Conservation (phyloP, 164 flowering plant species). For the Platanus orientalis region DNA sequence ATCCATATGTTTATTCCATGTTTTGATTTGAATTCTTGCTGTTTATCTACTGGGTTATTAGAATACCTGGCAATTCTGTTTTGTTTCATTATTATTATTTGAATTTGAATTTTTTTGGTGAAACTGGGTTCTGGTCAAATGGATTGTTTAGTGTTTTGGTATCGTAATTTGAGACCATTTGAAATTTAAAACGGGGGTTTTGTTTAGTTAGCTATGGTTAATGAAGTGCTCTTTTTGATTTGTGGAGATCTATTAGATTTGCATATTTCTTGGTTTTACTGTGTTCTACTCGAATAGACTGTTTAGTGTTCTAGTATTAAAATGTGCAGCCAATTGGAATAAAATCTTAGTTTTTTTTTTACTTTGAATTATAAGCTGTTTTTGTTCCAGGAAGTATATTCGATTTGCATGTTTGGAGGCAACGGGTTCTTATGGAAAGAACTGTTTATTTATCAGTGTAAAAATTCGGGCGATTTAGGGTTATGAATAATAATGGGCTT, state of each 20-base stretch:
- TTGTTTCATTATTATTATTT: background rate
- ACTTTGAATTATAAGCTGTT: too few species aligned
- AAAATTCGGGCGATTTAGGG: too few species aligned
- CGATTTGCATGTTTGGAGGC: too few species aligned
- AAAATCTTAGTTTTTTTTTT: too few species aligned
- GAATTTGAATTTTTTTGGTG: background rate
- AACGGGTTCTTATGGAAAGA: too few species aligned
- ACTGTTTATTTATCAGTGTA: too few species aligned
- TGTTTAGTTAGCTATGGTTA: background rate
- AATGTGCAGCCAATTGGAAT: too few species aligned
- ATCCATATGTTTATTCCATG: background rate
- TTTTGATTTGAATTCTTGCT: background rate
- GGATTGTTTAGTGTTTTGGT: background rate
- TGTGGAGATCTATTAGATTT: background rate
- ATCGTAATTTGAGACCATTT: background rate
- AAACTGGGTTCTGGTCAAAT: too few species aligned
- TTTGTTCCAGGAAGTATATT: too few species aligned
- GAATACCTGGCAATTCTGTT: background rate
- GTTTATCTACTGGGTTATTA: background rate
- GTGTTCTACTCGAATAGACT: background rate
- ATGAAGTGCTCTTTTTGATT: background rate
- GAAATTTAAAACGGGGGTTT: slow-evolving; percentile 2
- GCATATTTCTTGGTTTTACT: background rate
- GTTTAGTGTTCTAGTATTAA: background rate
- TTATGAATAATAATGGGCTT: too few species aligned